phyloP scores from a whole-genome alignment of 2,329 filamentous ascomycete species.

The Blumeria hordei region DNA sequence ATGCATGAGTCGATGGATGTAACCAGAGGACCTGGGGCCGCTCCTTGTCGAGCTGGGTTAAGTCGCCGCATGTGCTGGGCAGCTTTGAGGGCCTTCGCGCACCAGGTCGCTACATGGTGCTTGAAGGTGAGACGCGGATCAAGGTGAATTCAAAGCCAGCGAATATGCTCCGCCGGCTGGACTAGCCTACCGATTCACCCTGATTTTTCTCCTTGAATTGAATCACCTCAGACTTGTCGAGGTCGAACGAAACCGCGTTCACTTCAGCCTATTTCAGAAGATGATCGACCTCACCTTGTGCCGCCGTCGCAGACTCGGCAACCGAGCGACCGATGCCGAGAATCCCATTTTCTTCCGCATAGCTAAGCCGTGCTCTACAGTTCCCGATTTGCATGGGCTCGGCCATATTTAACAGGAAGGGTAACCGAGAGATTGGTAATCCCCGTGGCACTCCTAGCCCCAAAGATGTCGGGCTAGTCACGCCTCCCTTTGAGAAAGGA shows the following conservation, averaged over 20 bases:
- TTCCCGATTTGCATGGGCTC: not conserved
- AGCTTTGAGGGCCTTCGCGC: not conserved
- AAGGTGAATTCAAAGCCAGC: not conserved
- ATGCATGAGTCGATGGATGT: too few relatives aligned
- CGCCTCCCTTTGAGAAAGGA: not conserved
- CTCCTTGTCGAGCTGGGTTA: too few relatives aligned
- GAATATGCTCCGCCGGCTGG: not conserved
- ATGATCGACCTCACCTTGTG: not conserved
- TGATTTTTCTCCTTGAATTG: not conserved
- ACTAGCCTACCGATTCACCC: not conserved
- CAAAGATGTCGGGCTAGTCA: not conserved
- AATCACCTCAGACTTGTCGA: not conserved
- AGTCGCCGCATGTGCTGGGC: too few relatives aligned
- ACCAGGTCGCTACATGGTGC: not conserved
- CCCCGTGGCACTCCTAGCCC: not conserved
- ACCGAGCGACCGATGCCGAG: not conserved
- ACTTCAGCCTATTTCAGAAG: not conserved
- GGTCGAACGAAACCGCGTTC: not conserved
- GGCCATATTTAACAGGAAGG: not conserved
- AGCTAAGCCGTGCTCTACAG: not conserved
- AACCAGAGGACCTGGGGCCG: too few relatives aligned
- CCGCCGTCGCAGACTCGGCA: not conserved
- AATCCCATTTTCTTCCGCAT: not conserved
- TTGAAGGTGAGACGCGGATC: not conserved
- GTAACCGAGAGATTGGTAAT: not conserved